phyloP scores from a whole-genome alignment of 768 basidiomycete species.

The Pisolithus microcarpus region DNA sequence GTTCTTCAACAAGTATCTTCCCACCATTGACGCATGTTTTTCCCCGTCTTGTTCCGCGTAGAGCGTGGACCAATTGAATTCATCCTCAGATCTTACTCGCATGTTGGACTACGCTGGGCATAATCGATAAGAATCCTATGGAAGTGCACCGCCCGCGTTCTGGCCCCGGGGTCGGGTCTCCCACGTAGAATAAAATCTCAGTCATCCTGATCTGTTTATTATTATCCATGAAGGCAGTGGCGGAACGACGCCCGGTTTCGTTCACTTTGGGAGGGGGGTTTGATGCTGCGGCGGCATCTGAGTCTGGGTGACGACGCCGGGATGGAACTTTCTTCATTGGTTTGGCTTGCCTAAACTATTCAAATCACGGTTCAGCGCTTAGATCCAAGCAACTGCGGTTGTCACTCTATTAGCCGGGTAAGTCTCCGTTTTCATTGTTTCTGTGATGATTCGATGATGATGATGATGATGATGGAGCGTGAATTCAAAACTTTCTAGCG shows the following conservation, averaged over 20 bases:
- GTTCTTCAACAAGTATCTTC: conserved; percentile 47
- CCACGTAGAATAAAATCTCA: conserved; percentile 22
- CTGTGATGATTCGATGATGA: too few relatives aligned
- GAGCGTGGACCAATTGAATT: conserved; percentile 5
- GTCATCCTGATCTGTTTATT: conserved; percentile 49
- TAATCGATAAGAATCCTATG: conserved; percentile 32
- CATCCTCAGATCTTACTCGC: conserved; percentile 45
- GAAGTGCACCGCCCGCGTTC: neutral
- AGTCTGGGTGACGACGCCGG: conserved; percentile 58
- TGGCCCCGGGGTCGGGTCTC: neutral
- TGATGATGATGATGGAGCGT: neutral
- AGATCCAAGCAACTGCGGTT: too few relatives aligned
- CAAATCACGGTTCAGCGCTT: too few relatives aligned
- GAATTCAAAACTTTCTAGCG: conserved; percentile 26
- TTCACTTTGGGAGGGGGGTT: conserved; percentile 54
- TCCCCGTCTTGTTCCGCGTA: neutral
- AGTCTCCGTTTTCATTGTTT: neutral
- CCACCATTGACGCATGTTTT: conserved; percentile 39
- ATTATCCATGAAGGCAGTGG: conserved; percentile 52
- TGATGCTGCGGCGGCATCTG: conserved; percentile 48
- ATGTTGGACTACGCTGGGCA: conserved; percentile 55
- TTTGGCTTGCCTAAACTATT: conserved; percentile 22
- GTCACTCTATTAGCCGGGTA: conserved; percentile 22
- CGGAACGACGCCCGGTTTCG: conserved; percentile 45
- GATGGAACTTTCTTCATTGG: conserved; percentile 66